Percentiles rank a stretch among this genome's conserved stretches.
phyloP scores from a whole-genome alignment of 108 stramenopile genomes.

The Nannochloropsis salina region DNA sequence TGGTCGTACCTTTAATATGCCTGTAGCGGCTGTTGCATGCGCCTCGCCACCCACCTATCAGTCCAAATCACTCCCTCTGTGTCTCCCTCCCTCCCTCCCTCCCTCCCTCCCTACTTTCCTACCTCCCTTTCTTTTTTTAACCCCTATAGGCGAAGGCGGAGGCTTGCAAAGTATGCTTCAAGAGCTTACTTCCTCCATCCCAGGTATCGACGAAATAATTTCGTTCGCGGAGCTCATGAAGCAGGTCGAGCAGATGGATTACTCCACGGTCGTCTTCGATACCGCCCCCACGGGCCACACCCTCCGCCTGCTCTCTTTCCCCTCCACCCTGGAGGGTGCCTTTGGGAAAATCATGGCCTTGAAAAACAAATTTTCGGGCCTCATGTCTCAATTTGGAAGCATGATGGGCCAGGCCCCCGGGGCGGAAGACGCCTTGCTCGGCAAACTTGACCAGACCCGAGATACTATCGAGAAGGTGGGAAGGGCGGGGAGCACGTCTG shows the following conservation, averaged over 20 bases:
- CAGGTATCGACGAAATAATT: slow-evolving; percentile 99
- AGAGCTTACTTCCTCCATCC: slow-evolving; percentile 86
- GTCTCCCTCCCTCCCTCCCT: not conserved
- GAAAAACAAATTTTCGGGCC: slow-evolving; percentile 87
- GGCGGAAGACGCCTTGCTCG: slow-evolving; percentile 54
- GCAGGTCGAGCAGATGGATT: slow-evolving; percentile 76
- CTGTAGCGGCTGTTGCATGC: too few relatives aligned
- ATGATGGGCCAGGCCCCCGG: slow-evolving; percentile 64
- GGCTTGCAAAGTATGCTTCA: slow-evolving; percentile 73
- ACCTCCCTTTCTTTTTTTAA: not conserved
- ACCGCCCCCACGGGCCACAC: slow-evolving; percentile 99
- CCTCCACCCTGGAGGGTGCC: slow-evolving; percentile 91
- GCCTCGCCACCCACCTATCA: too few relatives aligned
- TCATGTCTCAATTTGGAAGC: slow-evolving; percentile 85
- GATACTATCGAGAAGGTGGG: slow-evolving; percentile 47
- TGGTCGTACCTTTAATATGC: too few relatives aligned
- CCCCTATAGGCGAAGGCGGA: slow-evolving; percentile 57
- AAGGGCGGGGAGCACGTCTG: too few relatives aligned
- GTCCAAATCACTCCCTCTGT: too few relatives aligned
- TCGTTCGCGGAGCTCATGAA: slow-evolving; percentile 95
- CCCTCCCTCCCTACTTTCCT: not conserved
- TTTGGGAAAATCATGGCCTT: slow-evolving; percentile 92
- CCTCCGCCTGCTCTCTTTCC: slow-evolving; percentile 87
- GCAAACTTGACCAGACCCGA: slow-evolving; percentile 75
- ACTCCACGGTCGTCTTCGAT: slow-evolving; percentile 94